Conservation (phyloP, 768 basidiomycete species). For the Tricholoma sp. region DNA sequence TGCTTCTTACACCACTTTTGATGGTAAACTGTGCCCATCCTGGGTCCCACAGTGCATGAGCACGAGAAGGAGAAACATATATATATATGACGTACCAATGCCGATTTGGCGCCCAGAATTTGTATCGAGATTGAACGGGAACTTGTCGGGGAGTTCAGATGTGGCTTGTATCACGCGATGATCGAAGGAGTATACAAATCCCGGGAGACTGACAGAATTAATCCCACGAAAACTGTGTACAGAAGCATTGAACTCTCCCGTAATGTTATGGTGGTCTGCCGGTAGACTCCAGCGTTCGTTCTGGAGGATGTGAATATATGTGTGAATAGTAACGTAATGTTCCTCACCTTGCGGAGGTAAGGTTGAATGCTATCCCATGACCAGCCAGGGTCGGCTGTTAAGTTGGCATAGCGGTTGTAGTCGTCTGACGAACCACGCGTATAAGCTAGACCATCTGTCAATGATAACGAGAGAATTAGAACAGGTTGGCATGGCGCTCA, state of each 20-base stretch:
- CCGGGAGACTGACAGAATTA: slow-evolving; percentile 17
- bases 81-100: slow-evolving; percentile 6
- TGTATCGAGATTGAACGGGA: slow-evolving; percentile 12
- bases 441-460: slow-evolving; percentile 14
- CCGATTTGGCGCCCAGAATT: slow-evolving; percentile 14
- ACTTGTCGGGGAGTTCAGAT: slow-evolving; percentile 10
- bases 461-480: background rate
- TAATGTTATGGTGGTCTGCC: slow-evolving; percentile 20
- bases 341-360: no score
- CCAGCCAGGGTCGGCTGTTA: slow-evolving; percentile 25
- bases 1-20: slow-evolving; percentile 12
- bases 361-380: slow-evolving; percentile 16
- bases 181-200: slow-evolving; percentile 15
- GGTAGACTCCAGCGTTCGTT: slow-evolving; percentile 16
- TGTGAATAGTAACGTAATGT: no score
- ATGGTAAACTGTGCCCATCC: slow-evolving; percentile 13
- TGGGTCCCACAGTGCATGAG: background rate
- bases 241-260: slow-evolving; percentile 22
- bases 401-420: slow-evolving; percentile 21
- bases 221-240: slow-evolving; percentile 23
- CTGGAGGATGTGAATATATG: background rate
- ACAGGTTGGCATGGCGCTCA: no score
- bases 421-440: slow-evolving; percentile 26
- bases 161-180: slow-evolving; percentile 19
- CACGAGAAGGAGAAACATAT: background rate